These are phyloP conservation scores for Talaromyces sp. DNA, from an alignment of 2,329 filamentous ascomycete species.

Conservation along the genomic window DNA sequence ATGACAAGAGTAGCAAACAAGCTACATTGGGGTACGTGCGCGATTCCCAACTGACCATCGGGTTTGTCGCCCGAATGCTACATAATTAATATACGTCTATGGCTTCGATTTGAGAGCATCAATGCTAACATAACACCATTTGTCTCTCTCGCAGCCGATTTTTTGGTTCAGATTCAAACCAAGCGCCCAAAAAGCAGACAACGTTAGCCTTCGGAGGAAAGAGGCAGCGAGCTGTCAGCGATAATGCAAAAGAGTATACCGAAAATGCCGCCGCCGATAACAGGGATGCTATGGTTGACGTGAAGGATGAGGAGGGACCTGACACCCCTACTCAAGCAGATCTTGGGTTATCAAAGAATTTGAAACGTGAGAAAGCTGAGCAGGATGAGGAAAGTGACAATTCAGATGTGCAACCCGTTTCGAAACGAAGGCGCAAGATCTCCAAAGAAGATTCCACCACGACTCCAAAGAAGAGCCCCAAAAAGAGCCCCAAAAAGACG, in stretches of 20 bases:
- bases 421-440: conserved; percentile 55
- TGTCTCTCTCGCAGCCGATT: conserved; percentile 68
- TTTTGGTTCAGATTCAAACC: conserved; percentile 64
- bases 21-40: conserved; percentile 87
- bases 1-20: conserved; percentile 60
- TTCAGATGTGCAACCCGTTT: conserved; percentile 62
- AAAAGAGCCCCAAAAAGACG: conserved; percentile 17
- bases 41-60: conserved; percentile 71
- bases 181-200: conserved; percentile 70
- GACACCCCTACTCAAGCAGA: not conserved
- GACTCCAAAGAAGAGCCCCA: conserved; percentile 11
- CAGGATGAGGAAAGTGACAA: conserved; percentile 51
- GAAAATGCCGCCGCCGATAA: conserved; percentile 25
- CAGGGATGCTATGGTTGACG: conserved; percentile 1
- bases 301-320: conserved; percentile 10
- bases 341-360: conserved; percentile 20
- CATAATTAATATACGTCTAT: not conserved
- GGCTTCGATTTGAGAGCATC: too few species aligned
- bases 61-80: conserved; percentile 55
- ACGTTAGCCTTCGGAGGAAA: conserved; percentile 73
- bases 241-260: conserved; percentile 30
- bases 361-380: conserved; percentile 46
- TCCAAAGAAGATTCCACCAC: conserved; percentile 40
- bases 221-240: conserved; percentile 46
- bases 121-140: conserved; percentile 6